These are phyloP conservation scores for Salix viminalis DNA, from an alignment of 345 rosid genomes.

Conservation along the genomic window DNA sequence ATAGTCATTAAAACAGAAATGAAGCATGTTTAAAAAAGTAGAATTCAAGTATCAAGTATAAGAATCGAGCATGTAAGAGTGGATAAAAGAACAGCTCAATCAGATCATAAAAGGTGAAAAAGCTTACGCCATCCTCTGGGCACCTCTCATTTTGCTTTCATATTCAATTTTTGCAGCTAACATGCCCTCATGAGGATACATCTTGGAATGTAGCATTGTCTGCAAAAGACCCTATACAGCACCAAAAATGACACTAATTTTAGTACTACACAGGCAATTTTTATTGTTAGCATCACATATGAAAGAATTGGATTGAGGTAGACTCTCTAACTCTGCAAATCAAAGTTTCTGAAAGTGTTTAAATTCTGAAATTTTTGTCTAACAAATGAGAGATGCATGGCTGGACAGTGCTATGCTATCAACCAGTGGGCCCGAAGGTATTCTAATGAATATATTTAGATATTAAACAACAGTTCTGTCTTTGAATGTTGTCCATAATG, in stretches of 20 bases:
- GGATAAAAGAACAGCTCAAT: background rate
- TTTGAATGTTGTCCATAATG: background rate
- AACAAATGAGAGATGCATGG: too few relatives aligned
- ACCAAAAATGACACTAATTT: constrained; percentile 7
- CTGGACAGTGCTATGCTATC: too few relatives aligned
- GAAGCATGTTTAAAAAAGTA: background rate
- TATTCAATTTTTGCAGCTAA: constrained; percentile 84
- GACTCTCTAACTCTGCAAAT: too few relatives aligned
- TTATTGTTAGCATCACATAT: background rate
- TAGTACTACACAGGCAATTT: background rate
- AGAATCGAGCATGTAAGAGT: background rate
- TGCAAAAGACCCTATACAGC: constrained; percentile 70
- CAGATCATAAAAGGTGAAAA: constrained; percentile 23
- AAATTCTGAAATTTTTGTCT: too few relatives aligned
- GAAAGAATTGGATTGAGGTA: too few relatives aligned
- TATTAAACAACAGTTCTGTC: background rate
- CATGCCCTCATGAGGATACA: constrained; percentile 65
- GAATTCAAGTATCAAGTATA: background rate
- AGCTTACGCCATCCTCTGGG: constrained; percentile 96
- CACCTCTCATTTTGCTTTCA: constrained; percentile 88
- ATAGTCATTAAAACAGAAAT: constrained; percentile 1
- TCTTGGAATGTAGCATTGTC: constrained; percentile 82
- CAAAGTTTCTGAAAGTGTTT: too few relatives aligned
- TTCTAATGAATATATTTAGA: background rate
- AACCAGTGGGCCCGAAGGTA: background rate